Conservation (phyloP, 2,329 filamentous ascomycete genomes). For the Knufia fluminis region DNA sequence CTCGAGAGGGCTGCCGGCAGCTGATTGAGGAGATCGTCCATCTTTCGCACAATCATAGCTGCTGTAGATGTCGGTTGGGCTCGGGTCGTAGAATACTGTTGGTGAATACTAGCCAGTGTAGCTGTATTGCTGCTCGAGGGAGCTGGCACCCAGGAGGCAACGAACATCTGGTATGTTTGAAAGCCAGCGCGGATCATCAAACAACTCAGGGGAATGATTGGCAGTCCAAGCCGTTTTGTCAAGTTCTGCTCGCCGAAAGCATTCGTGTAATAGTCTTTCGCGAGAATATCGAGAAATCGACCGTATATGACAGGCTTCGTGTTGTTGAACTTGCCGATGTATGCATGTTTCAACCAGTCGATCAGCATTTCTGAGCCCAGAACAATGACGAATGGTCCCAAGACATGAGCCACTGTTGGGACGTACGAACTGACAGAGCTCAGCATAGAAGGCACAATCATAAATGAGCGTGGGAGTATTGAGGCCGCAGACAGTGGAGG, state of each 20-base stretch:
- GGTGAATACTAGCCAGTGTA: conserved; percentile 36
- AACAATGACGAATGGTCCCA: conserved; percentile 88
- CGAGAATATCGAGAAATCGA: conserved; percentile 82
- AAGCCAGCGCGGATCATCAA: conserved; percentile 88
- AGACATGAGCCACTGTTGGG: conserved; percentile 58
- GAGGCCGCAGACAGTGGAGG: conserved; percentile 52
- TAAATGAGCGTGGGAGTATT: conserved; percentile 84
- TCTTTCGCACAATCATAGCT: conserved; percentile 44
- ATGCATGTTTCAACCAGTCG: conserved; percentile 93
- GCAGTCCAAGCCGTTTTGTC: conserved; percentile 78
- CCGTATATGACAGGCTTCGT: conserved; percentile 84
- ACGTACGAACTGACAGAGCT: conserved; percentile 37
- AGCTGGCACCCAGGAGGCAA: conserved; percentile 68
- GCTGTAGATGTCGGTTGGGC: conserved; percentile 48
- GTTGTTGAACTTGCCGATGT: conserved; percentile 98
- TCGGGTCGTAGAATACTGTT: conserved; percentile 48
- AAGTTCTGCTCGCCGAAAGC: conserved; percentile 87
- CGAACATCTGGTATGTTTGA: conserved; percentile 97
- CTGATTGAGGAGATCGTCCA: conserved; percentile 30
- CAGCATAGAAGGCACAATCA: conserved; percentile 59
- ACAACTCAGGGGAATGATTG: conserved; percentile 84
- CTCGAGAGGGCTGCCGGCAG: conserved; percentile 36
- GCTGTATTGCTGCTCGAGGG: conserved; percentile 26
- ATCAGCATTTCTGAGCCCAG: conserved; percentile 94
- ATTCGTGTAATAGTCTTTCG: conserved; percentile 96